Conservation (phyloP, 176 grass and related monocot species). For the Panicum miliaceum region DNA sequence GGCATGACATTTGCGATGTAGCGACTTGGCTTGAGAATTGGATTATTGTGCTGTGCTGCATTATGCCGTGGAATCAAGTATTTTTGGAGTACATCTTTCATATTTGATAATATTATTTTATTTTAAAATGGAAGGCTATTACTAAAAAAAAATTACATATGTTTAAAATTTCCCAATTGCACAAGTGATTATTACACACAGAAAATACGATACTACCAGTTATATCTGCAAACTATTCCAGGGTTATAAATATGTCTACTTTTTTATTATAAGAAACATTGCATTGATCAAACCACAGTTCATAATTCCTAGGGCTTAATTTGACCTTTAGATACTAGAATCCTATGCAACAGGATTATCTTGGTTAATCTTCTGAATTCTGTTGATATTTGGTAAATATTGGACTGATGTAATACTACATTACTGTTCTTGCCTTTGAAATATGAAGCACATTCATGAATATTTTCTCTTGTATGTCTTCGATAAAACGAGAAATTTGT, state of each 20-base stretch:
- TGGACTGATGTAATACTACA: constrained; percentile 11
- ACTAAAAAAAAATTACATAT: constrained; percentile 3
- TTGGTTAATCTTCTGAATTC: background rate
- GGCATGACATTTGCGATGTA: constrained; percentile 7
- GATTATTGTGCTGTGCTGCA: constrained; percentile 2
- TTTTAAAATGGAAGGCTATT: background rate
- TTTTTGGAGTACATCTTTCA: constrained; percentile 17
- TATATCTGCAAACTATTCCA: background rate
- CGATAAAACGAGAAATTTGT: constrained; percentile 32
- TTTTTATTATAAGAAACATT: constrained; percentile 7
- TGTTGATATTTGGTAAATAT: background rate
- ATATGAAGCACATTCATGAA: constrained; percentile 8
- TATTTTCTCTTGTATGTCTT: constrained; percentile 20
- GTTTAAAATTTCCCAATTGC: background rate
- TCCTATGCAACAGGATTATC: background rate
- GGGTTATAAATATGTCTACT: background rate
- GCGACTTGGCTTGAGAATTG: background rate
- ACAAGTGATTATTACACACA: background rate
- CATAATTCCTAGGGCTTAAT: background rate
- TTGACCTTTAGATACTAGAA: constrained; percentile 16
- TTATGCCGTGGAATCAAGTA: constrained; percentile 9
- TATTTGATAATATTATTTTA: constrained; percentile 25
- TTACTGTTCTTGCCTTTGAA: background rate
- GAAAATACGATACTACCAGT: background rate
- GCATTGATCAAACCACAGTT: background rate